Conservation (phyloP, 164 flowering plant genomes). For the Malania oleifera region DNA sequence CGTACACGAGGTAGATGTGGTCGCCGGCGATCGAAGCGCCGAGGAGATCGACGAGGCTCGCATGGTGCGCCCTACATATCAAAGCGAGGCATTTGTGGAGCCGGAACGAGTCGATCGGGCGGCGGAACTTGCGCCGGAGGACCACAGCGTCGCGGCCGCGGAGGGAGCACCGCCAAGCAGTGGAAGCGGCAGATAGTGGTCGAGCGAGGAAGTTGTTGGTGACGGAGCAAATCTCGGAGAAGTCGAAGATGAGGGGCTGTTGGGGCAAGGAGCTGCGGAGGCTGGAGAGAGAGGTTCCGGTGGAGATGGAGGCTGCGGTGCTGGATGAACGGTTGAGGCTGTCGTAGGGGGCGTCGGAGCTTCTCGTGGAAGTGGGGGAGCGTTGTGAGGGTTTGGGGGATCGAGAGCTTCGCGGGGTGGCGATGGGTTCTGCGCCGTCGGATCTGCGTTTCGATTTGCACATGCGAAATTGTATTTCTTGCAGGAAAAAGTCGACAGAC, state of each 20-base stretch:
- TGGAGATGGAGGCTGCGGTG: slow-evolving; percentile 27
- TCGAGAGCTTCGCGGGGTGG: slow-evolving; percentile 3
- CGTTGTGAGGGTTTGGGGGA: background rate
- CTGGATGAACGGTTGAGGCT: too few relatives aligned
- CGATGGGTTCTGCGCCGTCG: slow-evolving; percentile 5
- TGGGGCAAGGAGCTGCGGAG: slow-evolving; percentile 34
- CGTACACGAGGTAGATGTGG: slow-evolving; percentile 47
- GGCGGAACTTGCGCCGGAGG: slow-evolving; percentile 56
- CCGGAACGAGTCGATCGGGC: slow-evolving; percentile 25
- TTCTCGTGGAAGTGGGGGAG: background rate
- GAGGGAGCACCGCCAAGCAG: slow-evolving; percentile 65
- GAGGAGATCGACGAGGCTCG: slow-evolving; percentile 33
- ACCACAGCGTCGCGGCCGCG: slow-evolving; percentile 42
- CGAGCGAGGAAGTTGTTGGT: slow-evolving; percentile 45
- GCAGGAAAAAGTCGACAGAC: too few relatives aligned
- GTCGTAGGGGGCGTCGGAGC: slow-evolving; percentile 9
- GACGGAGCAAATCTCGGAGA: slow-evolving; percentile 47
- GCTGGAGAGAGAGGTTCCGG: slow-evolving; percentile 26
- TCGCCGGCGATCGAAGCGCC: slow-evolving; percentile 50
- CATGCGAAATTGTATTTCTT: too few relatives aligned
- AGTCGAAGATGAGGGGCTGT: slow-evolving; percentile 37
- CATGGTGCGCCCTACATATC: slow-evolving; percentile 52
- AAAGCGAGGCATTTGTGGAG: slow-evolving; percentile 34
- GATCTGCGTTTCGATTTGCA: slow-evolving; percentile 22
- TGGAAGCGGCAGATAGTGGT: slow-evolving; percentile 41